phyloP scores from a whole-genome alignment of 768 basidiomycete species.

The Boletales sp. region DNA sequence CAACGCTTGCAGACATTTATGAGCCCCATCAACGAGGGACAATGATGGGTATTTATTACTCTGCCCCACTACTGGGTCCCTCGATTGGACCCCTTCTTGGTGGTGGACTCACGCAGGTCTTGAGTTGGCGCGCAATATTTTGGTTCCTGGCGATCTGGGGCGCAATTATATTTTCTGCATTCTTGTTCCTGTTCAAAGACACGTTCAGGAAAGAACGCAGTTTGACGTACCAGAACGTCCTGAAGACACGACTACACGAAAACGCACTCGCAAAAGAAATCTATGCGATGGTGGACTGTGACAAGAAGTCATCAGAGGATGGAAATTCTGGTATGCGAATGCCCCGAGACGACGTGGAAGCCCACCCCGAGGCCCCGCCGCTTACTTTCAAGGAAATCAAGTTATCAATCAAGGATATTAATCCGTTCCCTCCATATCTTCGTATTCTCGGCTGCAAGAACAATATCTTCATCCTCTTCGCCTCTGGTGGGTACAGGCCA shows the following conservation, averaged over 20 bases:
- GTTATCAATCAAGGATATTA: slow-evolving; percentile 65
- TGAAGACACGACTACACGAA: slow-evolving; percentile 40
- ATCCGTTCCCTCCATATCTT: slow-evolving; percentile 62
- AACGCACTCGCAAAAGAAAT: slow-evolving; percentile 16
- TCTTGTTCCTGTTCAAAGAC: slow-evolving; percentile 74
- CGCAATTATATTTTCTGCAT: slow-evolving; percentile 50
- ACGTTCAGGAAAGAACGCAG: slow-evolving; percentile 85
- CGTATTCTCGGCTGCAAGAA: slow-evolving; percentile 59
- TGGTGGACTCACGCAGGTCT: slow-evolving; percentile 61
- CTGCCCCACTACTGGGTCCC: slow-evolving; percentile 74
- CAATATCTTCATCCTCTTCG: slow-evolving; percentile 59
- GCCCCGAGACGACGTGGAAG: slow-evolving; percentile 23
- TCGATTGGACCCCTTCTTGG: slow-evolving; percentile 68
- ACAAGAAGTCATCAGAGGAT: slow-evolving; percentile 5
- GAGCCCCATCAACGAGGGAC: slow-evolving; percentile 72
- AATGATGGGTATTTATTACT: slow-evolving; percentile 81
- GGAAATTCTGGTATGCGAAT: not conserved
- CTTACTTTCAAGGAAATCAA: slow-evolving; percentile 37
- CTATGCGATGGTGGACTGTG: not conserved
- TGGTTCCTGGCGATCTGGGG: slow-evolving; percentile 76
- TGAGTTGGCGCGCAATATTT: slow-evolving; percentile 81
- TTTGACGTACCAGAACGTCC: slow-evolving; percentile 66
- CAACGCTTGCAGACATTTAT: slow-evolving; percentile 76
- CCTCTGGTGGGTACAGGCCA: slow-evolving; percentile 25
- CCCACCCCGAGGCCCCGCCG: slow-evolving; percentile 11